phyloP scores from a whole-genome alignment of 2,329 filamentous ascomycete genomes.

The Arthrobotrys sphaeroides region DNA sequence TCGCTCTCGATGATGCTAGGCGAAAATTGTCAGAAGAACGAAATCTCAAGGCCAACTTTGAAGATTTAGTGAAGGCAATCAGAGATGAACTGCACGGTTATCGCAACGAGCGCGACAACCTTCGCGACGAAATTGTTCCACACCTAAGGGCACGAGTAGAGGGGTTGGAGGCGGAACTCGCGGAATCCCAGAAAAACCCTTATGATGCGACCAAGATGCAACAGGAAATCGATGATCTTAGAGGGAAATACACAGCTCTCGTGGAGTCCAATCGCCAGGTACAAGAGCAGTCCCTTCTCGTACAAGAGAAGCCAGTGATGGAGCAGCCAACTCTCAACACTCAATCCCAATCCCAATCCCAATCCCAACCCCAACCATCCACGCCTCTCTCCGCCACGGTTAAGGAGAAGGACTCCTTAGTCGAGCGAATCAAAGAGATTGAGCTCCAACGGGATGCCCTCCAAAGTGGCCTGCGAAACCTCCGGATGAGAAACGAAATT shows the following conservation, averaged over 20 bases:
- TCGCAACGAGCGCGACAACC: constrained; percentile 87
- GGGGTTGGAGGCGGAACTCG: constrained; percentile 77
- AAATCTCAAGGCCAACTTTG: constrained; percentile 88
- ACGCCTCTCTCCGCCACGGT: constrained; percentile 63
- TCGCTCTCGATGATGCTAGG: constrained; percentile 80
- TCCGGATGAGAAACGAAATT: constrained; percentile 84
- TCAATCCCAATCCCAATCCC: constrained; percentile 59
- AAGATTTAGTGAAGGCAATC: constrained; percentile 86
- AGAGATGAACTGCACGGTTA: constrained; percentile 82
- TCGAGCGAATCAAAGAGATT: constrained; percentile 87
- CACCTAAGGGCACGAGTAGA: constrained; percentile 79
- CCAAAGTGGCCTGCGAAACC: constrained; percentile 82
- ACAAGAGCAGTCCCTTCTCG: too few relatives aligned
- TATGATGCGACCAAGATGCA: constrained; percentile 87
- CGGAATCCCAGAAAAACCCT: constrained; percentile 75
- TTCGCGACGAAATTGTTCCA: constrained; percentile 87
- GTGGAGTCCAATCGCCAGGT: constrained; percentile 55
- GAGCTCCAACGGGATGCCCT: constrained; percentile 93
- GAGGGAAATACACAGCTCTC: constrained; percentile 72
- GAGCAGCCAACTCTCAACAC: constrained; percentile 69
- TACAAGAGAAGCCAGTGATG: constrained; percentile 63
- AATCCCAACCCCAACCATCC: constrained; percentile 60
- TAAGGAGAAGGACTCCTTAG: constrained; percentile 71
- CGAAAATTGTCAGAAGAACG: constrained; percentile 85
- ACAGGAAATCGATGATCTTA: constrained; percentile 80